Evolutionary conservation across 1,139 yeast genomes (phyloP).

Genomic region (Zygosaccharomyces pseudobailii): DNA sequence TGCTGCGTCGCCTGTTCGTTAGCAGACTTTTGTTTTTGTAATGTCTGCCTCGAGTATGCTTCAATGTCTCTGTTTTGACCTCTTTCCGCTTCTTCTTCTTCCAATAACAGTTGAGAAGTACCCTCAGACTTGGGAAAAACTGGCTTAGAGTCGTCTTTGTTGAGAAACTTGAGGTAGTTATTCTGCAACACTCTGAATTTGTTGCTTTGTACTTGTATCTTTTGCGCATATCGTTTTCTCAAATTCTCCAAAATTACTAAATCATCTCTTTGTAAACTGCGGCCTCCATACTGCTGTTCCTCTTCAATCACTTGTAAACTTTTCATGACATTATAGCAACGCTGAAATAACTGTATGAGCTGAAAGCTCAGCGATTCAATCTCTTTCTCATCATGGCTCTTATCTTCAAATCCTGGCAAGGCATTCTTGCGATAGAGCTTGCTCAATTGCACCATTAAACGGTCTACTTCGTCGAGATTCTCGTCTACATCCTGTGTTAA

Average conservation of each 20-base stretch:
- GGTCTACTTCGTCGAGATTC: slow-evolving; percentile 46
- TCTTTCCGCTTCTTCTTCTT: slow-evolving; percentile 45
- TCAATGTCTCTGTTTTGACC: slow-evolving; percentile 34
- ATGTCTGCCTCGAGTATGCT: slow-evolving; percentile 42
- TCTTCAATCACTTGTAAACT: slow-evolving; percentile 50
- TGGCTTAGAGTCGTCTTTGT: slow-evolving; percentile 59
- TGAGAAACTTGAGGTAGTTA: slow-evolving; percentile 69
- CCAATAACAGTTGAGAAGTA: slow-evolving; percentile 23
- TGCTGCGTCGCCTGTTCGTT: slow-evolving; percentile 39
- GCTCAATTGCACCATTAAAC: slow-evolving; percentile 49
- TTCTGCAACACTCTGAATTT: slow-evolving; percentile 83
- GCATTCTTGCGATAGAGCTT: slow-evolving; percentile 74
- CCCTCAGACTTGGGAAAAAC: slow-evolving; percentile 28
- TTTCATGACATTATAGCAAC: slow-evolving; percentile 71
- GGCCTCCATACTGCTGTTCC: slow-evolving; percentile 29
- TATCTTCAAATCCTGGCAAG: slow-evolving; percentile 80
- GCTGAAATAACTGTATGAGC: slow-evolving; percentile 69
- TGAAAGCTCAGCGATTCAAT: slow-evolving; percentile 74
- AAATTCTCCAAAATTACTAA: slow-evolving; percentile 68
- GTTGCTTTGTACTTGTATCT: slow-evolving; percentile 73
- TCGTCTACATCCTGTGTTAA: slow-evolving; percentile 68
- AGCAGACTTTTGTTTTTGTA: slow-evolving; percentile 38
- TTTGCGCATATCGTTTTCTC: slow-evolving; percentile 77
- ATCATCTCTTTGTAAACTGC: slow-evolving; percentile 43
- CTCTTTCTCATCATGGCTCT: slow-evolving; percentile 60